These are phyloP conservation scores for Pichia scutulata DNA, from an alignment of 805 yeast species.

Conservation along the genomic window DNA sequence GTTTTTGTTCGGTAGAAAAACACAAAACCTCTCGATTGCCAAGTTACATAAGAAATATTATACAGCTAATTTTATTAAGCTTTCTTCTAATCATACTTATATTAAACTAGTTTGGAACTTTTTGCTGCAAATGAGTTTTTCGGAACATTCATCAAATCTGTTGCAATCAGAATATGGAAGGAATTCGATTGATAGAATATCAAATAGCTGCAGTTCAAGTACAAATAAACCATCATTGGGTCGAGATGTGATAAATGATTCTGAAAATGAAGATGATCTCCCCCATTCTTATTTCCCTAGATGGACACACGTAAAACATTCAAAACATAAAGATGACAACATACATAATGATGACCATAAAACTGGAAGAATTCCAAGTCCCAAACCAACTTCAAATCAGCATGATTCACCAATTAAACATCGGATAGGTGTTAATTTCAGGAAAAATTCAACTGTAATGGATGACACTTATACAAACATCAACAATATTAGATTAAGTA, in stretches of 20 bases:
- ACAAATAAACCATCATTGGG: not conserved
- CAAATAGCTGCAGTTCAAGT: not conserved
- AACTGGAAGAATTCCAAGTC: not conserved
- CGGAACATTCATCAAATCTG: not conserved
- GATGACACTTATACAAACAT: conserved; percentile 8
- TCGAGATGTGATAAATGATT: not conserved
- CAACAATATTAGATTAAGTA: conserved; percentile 14
- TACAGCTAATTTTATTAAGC: not conserved
- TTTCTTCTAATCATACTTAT: not conserved
- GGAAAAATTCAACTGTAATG: conserved; percentile 5
- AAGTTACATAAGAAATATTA: not conserved
- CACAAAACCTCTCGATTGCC: not conserved
- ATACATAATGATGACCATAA: not conserved
- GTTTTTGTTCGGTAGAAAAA: not conserved
- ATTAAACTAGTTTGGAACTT: not conserved
- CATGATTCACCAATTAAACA: not conserved
- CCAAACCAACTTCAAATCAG: not conserved
- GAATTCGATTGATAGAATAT: not conserved
- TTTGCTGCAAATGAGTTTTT: not conserved
- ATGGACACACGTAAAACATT: not conserved
- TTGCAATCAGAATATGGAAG: not conserved
- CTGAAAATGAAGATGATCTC: not conserved
- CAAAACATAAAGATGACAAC: not conserved
- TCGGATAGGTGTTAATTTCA: not conserved
- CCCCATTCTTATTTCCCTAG: not conserved